Evolutionary conservation across 768 basidiomycete genomes (phyloP).

Genomic region (Roridomyces roridus): DNA sequence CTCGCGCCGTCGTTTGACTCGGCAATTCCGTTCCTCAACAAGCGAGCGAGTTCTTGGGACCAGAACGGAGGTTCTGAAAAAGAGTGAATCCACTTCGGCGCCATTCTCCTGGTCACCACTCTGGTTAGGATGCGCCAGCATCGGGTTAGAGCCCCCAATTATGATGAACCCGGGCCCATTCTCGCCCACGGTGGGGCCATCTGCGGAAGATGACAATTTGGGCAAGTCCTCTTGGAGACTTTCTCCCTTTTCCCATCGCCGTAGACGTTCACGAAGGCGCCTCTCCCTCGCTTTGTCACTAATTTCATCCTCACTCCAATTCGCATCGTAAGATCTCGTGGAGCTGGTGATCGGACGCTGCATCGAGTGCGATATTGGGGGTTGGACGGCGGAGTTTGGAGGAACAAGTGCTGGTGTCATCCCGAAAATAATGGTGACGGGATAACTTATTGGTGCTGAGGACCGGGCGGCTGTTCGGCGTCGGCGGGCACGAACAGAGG

Average conservation of each 20-base stretch:
- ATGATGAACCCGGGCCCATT: slow-evolving; percentile 55
- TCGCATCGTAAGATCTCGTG: slow-evolving; percentile 44
- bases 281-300: slow-evolving; percentile 74
- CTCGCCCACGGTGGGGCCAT: slow-evolving; percentile 40
- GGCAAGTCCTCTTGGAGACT: slow-evolving; percentile 69
- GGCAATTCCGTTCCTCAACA: slow-evolving; percentile 57
- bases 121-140: slow-evolving; percentile 27
- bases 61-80: slow-evolving; percentile 75
- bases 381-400: slow-evolving; percentile 25
- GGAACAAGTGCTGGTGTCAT: slow-evolving; percentile 71
- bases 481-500: slow-evolving; percentile 79
- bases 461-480: slow-evolving; percentile 66
- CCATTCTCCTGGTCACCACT: slow-evolving; percentile 30
- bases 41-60: slow-evolving; percentile 68
- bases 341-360: slow-evolving; percentile 17
- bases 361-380: neutral
- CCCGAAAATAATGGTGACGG: slow-evolving; percentile 88
- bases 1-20: slow-evolving; percentile 69
- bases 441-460: slow-evolving; percentile 65
- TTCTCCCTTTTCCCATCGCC: slow-evolving; percentile 77
- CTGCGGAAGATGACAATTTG: slow-evolving; percentile 47
- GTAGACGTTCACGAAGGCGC: slow-evolving; percentile 72
- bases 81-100: slow-evolving; percentile 35
- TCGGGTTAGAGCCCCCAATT: slow-evolving; percentile 47
- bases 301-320: slow-evolving; percentile 71